Conservation (phyloP, 371 early-diverging fungal genomes). For the Umbelopsis sp. region DNA sequence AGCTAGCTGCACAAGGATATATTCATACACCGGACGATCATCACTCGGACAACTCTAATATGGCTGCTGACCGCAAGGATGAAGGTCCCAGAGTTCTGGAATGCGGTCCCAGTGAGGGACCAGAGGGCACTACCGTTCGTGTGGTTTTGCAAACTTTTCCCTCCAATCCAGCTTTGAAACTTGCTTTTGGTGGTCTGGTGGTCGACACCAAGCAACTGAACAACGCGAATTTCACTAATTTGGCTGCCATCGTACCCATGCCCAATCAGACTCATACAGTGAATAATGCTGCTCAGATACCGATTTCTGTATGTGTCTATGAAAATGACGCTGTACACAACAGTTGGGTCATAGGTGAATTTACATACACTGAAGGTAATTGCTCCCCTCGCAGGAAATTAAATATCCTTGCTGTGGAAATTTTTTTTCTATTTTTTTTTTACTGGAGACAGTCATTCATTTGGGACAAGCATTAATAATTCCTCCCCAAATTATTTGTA, state of each 20-base stretch:
- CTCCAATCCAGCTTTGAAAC: slow-evolving; percentile 7
- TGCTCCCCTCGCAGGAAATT: background rate
- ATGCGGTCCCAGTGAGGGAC: slow-evolving; percentile 5
- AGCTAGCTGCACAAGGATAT: background rate
- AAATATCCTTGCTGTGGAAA: background rate
- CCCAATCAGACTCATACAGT: slow-evolving; percentile 26
- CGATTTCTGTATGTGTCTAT: slow-evolving; percentile 33
- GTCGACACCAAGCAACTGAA: slow-evolving; percentile 15
- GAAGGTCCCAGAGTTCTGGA: slow-evolving; percentile 6
- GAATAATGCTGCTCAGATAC: slow-evolving; percentile 24
- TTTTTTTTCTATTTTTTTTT: background rate
- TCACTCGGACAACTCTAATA: background rate
- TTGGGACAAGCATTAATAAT: background rate
- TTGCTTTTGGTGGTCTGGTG: slow-evolving; percentile 21
- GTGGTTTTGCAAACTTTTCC: slow-evolving; percentile 1
- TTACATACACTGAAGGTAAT: slow-evolving; percentile 26
- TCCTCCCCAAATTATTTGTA: background rate
- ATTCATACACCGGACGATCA: slow-evolving; percentile 1
- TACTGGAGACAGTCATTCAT: too few species aligned
- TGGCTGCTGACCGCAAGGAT: slow-evolving; percentile 8
- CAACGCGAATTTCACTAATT: slow-evolving; percentile 23
- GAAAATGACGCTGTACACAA: slow-evolving; percentile 30
- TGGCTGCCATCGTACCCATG: slow-evolving; percentile 33
- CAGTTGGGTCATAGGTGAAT: slow-evolving; percentile 36
- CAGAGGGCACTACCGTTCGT: background rate